Conservation (phyloP, 2,329 filamentous ascomycete species). For the Penicillium sp. region DNA sequence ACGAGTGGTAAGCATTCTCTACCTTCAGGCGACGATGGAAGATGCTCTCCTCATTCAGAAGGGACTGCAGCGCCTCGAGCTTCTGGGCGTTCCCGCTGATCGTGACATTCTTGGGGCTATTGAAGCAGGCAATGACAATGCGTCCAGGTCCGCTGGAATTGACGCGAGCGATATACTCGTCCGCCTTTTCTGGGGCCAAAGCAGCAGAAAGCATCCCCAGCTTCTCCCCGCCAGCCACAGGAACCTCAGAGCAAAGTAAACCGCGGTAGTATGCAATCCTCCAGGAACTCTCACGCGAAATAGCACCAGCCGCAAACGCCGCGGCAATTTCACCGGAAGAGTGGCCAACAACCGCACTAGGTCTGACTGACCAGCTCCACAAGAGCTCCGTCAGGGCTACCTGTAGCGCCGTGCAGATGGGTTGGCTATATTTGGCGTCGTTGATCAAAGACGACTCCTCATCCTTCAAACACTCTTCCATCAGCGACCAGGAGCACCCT, state of each 20-base stretch:
- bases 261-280: too few relatives aligned
- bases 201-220: conserved; percentile 20
- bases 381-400: conserved; percentile 17
- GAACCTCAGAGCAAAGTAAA: too few relatives aligned
- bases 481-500: not conserved
- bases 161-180: too few relatives aligned
- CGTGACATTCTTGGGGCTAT: too few relatives aligned
- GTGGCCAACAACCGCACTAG: conserved; percentile 19
- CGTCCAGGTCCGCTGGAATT: too few relatives aligned
- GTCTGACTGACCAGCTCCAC: conserved; percentile 2
- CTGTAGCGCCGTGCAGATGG: conserved; percentile 22
- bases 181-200: conserved; percentile 6
- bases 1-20: conserved; percentile 45
- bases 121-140: too few relatives aligned
- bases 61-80: conserved; percentile 3
- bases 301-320: too few relatives aligned
- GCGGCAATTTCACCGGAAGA: conserved; percentile 23
- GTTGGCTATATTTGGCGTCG: conserved; percentile 6
- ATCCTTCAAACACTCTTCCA: conserved; percentile 18
- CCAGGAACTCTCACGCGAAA: too few relatives aligned
- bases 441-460: not conserved
- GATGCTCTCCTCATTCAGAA: conserved; percentile 1
- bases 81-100: conserved; percentile 39
- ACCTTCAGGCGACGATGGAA: conserved; percentile 25
- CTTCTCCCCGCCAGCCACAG: too few relatives aligned